These are phyloP conservation scores for Climacium dendroides DNA, from an alignment of 225 moss, liverwort and hornwort genomes.

Conservation along the genomic window DNA sequence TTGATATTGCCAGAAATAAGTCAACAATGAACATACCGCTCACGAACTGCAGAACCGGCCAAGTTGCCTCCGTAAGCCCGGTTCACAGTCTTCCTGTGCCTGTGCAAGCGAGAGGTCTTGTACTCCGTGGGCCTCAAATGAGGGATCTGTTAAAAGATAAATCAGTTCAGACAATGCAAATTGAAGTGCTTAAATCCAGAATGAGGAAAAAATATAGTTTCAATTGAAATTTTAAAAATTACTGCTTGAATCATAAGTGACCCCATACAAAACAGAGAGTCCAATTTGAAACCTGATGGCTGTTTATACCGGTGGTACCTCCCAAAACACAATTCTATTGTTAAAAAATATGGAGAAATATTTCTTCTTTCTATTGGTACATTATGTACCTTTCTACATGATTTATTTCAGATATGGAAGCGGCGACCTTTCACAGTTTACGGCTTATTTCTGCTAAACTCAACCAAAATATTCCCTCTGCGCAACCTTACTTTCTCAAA, in stretches of 20 bases:
- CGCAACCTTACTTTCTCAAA: not conserved
- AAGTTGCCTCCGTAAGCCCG: slow-evolving; percentile 74
- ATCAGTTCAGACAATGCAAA: not conserved
- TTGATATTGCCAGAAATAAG: not conserved
- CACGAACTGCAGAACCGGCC: slow-evolving; percentile 63
- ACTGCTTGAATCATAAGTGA: too few relatives aligned
- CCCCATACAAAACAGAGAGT: not conserved
- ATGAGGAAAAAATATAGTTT: not conserved
- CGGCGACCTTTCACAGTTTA: not conserved
- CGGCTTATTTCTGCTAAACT: not conserved
- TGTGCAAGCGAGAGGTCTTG: slow-evolving; percentile 60
- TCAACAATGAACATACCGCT: slow-evolving; percentile 17
- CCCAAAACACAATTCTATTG: not conserved
- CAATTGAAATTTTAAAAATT: not conserved
- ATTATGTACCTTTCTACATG: too few relatives aligned
- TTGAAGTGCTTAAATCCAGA: not conserved
- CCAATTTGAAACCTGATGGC: not conserved
- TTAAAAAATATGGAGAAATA: too few relatives aligned
- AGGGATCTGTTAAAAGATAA: slow-evolving; percentile 22
- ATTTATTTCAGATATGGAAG: not conserved
- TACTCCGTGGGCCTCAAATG: slow-evolving; percentile 77
- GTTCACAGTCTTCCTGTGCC: slow-evolving; percentile 67
- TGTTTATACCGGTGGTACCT: too few relatives aligned
- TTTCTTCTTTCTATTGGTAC: not conserved
- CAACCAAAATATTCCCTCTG: not conserved